A percentile compares a stretch with the other conserved stretches of the same genome.
Conservation (phyloP, 139 green algal species). For the Chlorella sorokiniana region DNA sequence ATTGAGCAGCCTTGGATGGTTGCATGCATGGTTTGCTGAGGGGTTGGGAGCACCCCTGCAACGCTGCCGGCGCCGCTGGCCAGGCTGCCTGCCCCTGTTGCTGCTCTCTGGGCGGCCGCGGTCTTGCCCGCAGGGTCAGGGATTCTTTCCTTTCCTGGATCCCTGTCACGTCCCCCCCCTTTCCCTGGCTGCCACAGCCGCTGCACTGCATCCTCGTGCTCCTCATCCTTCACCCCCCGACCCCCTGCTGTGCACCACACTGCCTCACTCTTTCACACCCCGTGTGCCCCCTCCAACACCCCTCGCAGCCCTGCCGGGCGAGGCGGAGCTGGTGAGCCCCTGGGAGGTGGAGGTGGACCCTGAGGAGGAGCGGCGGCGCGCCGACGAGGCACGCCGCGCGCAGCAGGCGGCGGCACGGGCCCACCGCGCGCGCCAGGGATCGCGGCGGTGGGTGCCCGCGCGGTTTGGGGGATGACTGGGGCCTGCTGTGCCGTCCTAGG, state of each 20-base stretch:
- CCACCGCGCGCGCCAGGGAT: conserved; percentile 15
- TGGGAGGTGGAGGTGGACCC: conserved; percentile 86
- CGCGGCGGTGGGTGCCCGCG: neutral
- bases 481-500: too few relatives aligned
- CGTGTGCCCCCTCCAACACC: too few relatives aligned
- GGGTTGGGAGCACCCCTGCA: too few relatives aligned
- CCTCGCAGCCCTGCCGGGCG: conserved; percentile 19
- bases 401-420: conserved; percentile 50
- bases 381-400: conserved; percentile 49
- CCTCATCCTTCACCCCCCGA: neutral
- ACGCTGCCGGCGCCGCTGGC: too few relatives aligned
- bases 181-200: neutral
- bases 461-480: neutral
- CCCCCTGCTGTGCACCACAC: too few relatives aligned
- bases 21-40: too few relatives aligned
- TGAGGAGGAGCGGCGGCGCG: conserved; percentile 58
- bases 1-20: neutral
- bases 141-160: neutral
- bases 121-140: too few relatives aligned
- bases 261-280: neutral
- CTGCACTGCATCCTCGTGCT: neutral
- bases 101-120: too few relatives aligned
- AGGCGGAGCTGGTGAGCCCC: conserved; percentile 61
- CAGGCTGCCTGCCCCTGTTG: too few relatives aligned
- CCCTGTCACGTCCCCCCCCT: neutral